Evolutionary conservation across 495 filamentous ascomycete genomes (phyloP).

Genomic region (Aspergillus saccharolyticus): DNA sequence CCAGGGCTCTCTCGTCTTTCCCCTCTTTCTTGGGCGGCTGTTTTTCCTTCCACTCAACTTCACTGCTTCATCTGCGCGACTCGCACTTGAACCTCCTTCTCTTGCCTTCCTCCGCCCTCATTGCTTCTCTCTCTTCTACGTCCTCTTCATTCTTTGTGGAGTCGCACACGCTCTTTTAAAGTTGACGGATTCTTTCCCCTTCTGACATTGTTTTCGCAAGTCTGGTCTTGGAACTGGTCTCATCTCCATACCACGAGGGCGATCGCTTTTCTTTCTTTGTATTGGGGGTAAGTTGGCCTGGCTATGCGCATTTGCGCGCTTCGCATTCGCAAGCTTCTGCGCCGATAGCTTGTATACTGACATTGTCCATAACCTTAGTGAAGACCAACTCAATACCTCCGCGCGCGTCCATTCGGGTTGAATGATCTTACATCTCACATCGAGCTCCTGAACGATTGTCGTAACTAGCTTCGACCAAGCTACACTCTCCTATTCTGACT

Average conservation of each 20-base stretch:
- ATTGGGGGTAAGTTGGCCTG: conserved; percentile 11
- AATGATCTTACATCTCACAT: not conserved
- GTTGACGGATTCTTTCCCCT: not conserved
- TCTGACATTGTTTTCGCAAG: not conserved
- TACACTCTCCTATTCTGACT: not conserved
- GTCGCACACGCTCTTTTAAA: not conserved
- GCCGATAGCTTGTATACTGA: conserved; percentile 14
- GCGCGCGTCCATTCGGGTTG: not conserved
- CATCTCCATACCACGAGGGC: conserved; percentile 20
- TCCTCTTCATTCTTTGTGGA: not conserved
- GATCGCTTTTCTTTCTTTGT: conserved; percentile 8
- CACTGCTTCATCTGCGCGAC: not conserved
- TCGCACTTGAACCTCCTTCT: not conserved
- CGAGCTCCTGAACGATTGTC: not conserved
- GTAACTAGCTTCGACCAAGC: conserved; percentile 1
- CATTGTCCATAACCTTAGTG: conserved; percentile 1
- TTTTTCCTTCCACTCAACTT: not conserved
- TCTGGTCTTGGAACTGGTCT: not conserved
- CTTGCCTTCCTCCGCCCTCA: too few relatives aligned
- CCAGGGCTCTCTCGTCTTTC: too few relatives aligned
- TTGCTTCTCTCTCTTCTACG: not conserved
- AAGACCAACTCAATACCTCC: not conserved
- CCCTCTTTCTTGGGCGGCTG: not conserved
- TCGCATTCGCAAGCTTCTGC: conserved; percentile 9
- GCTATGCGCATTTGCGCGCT: conserved; percentile 12